These are phyloP conservation scores for Bassia scoparia DNA, from an alignment of 148 eudicot species.

Conservation along the genomic window DNA sequence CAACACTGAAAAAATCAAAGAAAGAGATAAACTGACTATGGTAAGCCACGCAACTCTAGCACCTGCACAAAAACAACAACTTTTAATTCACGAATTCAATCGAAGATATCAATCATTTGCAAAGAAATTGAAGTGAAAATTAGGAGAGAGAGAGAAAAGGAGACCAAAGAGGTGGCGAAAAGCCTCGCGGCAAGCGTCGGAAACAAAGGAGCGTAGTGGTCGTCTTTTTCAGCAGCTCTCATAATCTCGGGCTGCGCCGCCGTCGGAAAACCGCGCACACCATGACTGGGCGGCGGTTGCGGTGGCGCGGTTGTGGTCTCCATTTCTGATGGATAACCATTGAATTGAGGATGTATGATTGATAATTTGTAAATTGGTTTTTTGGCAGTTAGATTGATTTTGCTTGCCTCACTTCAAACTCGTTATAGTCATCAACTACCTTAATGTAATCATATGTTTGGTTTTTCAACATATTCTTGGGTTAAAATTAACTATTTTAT, in stretches of 20 bases:
- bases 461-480: no score
- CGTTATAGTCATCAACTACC: no score
- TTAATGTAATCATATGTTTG: no score
- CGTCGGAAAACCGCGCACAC: slow-evolving; percentile 46
- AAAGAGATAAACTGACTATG: slow-evolving; percentile 61
- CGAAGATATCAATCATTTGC: no score
- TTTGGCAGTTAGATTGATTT: no score
- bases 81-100: background rate
- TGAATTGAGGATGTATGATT: no score
- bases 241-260: slow-evolving; percentile 97
- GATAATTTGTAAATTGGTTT: no score
- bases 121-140: background rate
- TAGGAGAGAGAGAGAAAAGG: slow-evolving; percentile 1
- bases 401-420: no score
- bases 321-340: no score
- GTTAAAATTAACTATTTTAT: no score
- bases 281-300: background rate
- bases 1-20: background rate
- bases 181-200: slow-evolving; percentile 95
- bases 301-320: slow-evolving; percentile 3
- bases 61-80: slow-evolving; percentile 37
- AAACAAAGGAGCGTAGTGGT: slow-evolving; percentile 90
- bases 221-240: slow-evolving; percentile 99
- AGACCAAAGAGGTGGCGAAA: slow-evolving; percentile 93
- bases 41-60: slow-evolving; percentile 80